Base-by-base conservation (phyloP, 2,329 filamentous ascomycete species). In the Tympanopsis confertula region DNA sequence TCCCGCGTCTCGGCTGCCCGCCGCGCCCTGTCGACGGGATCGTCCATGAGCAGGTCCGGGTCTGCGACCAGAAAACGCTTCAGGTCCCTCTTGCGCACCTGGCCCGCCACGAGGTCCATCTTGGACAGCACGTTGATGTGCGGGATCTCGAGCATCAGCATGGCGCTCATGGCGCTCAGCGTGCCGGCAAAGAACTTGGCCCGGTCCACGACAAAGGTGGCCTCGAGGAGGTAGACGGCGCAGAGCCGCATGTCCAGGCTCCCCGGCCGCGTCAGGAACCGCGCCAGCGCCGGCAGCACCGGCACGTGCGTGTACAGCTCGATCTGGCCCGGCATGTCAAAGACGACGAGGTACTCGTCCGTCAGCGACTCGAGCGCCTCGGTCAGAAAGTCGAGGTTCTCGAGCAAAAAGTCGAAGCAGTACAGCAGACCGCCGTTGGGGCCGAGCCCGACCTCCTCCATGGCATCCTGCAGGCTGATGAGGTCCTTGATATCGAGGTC, bases 251-350 rank as follows among this genome's bases (percentile, higher is more conserved):
- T 83, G 59, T 94, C 89, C 46, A 96, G 69, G 15, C 80, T 74
- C 5, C 88, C 88, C 10, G 78, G 68, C 44, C 82, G 76, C 30
- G 82, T 86, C 38, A 96, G 71, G 55, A 86, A 86, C 52, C 80
- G 82, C 47, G 89, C 79, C 36, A 98, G 74, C 15, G 78, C 75
- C 1, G 91, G 91, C 22, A 98, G 68, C 46, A 98, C 83, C 28
- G 91, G 91, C 22, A 96, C 84, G 57, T 98, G 91, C 2, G 89
- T 96, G 64, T 96, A 98, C 13, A 98, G 76, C 64, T 98, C 91
- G 59, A 98, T 96, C 65, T 98, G 91, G 41, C 91, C 91, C 0
- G 91, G 91, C 84, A 96, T 95, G 62, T 98, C 91, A 63, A 98
- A 87, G 45, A 98, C 84, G 59, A 96, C 94, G 44, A 98, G 74